Base-by-base conservation (phyloP, 2,329 filamentous ascomycete species). In the Cercospora sesami region DNA sequence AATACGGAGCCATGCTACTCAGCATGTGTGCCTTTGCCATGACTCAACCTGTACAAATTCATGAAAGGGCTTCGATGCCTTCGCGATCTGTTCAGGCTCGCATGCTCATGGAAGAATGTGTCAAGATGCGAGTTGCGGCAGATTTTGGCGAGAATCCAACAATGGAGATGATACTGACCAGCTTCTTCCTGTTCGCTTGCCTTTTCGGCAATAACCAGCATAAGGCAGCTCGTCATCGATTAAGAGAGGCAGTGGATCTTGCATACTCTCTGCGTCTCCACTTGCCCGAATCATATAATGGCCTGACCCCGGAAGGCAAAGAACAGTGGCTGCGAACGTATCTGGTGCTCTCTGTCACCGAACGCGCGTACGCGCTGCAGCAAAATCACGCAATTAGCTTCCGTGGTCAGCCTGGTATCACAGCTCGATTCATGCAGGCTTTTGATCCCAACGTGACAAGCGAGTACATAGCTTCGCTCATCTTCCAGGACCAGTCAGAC, bases 21-120 rank as follows among this genome's bases (percentile, higher is more conserved):
- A 78, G 79, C 2, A 64, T 82, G 18, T 81, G 80, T 61, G 80
- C 81, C 10, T 82, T 82, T 59, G 79, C 81, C 2, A 76, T 82
- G 57, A 82, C 80, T 1, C 81, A 82, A 68, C 81, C 80, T 0
- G 80, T 82, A 26, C 80, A 81, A 45, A 81, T 82, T 8, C 79
- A 80, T 48, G 81, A 82, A 67, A 75, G 78, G 18, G 70, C 71
- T 2, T 73, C 73, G 0, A 73, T 69, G 21, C 70, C 75, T 3
- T 76, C 75, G 3, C 64, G 75, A 23, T 72, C 73, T 12, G 42
- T 76, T 70, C 80, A 82, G 68, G 80, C 80, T 21, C 75, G 80
- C 16, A 76, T 78, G 63, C 80, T 82, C 71, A 80, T 82, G 74
- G 73, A 80, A 26, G 80, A 82, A 68, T 80, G 80, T 7, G 81